Evolutionary conservation across 1,284 basidiomycete genomes (phyloP).

Genomic region (Meira miltonrushii): DNA sequence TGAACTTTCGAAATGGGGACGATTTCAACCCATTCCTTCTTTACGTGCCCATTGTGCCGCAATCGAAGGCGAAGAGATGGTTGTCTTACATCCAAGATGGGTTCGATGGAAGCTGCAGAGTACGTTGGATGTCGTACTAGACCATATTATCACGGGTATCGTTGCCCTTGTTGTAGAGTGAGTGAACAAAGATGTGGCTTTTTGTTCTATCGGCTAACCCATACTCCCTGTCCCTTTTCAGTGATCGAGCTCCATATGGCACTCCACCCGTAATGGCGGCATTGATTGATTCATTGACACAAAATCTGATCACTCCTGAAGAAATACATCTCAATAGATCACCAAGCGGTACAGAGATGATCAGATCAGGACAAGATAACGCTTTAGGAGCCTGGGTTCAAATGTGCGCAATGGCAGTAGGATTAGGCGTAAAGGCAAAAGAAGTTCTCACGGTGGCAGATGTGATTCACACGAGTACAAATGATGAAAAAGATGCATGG

Average conservation of each 20-base stretch:
- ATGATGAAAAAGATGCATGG: neutral
- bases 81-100: slow-evolving; percentile 7
- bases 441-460: slow-evolving; percentile 1
- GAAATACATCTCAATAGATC: too few relatives aligned
- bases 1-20: neutral
- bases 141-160: slow-evolving; percentile 17
- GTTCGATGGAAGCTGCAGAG: neutral
- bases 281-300: neutral
- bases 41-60: neutral
- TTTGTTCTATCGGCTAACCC: too few relatives aligned
- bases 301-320: too few relatives aligned
- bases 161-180: slow-evolving; percentile 13
- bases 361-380: too few relatives aligned
- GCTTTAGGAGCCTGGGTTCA: neutral
- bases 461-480: neutral
- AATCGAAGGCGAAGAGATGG: neutral
- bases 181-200: neutral
- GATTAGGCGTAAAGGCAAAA: neutral
- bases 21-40: slow-evolving; percentile 2
- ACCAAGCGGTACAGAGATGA: too few relatives aligned
- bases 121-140: slow-evolving; percentile 14
- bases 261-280: slow-evolving; percentile 8
- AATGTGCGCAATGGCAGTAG: neutral
- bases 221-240: neutral
- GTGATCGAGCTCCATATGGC: slow-evolving; percentile 12